Evolutionary conservation across 768 basidiomycete species (phyloP), one percentile per base, ranked within the genome.

Genomic region (Baorangia bicolor): DNA sequence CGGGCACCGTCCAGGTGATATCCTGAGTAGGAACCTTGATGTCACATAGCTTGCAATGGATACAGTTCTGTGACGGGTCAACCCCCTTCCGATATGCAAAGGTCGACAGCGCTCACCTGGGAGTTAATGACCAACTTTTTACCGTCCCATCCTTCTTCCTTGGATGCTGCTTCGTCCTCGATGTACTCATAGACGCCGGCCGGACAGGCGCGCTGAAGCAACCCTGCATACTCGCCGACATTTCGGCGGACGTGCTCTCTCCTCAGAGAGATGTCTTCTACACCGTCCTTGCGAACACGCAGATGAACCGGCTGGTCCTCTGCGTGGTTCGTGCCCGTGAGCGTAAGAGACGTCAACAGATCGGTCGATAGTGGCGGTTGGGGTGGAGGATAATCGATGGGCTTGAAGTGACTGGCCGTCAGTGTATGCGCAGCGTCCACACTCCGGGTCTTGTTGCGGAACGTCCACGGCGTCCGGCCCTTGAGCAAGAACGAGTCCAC

Each of bases 151-250:
- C n/a, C n/a, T n/a, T n/a, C n/a, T 88, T n/a, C n/a, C n/a, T n/a
- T n/a, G n/a, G n/a, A n/a, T n/a, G n/a, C n/a, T n/a, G n/a, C n/a
- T n/a, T n/a, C 86, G 14, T 80, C 86, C 30, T 90, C 83, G 4
- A 95, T 87, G 66, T 99, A 99, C 74, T 98, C 96, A 70, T 98
- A 98, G 40, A 98, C 95, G 3, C 86, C 92, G 0, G 96, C 96
- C 1, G 96, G 96, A 71, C 96, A 99, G 7, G 88, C 95, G 7
- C 85, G 79, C 1, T 88, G 88, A 18, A 99, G 78, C 25, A 98
- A 70, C 6, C 94, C 92, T 0, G 90, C 95, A 68, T 86, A 99
- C 63, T 90, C 83, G 45, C 77, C 78, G 0, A 86, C 80, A 70
- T 98, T 98, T 37, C 74, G 74, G 53, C 80, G 68, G 7, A 95